phyloP scores from a whole-genome alignment of 2,329 filamentous ascomycete genomes.

The Pochonia chlamydosporia region DNA sequence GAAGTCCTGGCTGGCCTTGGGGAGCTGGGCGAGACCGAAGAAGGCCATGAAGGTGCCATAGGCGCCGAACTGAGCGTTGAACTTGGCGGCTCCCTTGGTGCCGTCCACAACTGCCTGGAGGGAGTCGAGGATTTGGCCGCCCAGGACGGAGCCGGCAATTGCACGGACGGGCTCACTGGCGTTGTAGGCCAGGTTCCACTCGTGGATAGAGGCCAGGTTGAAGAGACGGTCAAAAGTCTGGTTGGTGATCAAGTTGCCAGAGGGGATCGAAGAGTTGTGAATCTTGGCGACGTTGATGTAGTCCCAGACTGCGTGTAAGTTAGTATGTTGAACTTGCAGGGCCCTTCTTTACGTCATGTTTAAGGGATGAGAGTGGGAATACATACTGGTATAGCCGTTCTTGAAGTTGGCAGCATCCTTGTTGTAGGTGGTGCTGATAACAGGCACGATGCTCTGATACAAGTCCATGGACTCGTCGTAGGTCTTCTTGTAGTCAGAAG shows the following conservation, averaged over 20 bases:
- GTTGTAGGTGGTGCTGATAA: constrained; percentile 47
- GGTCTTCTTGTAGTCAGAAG: constrained; percentile 37
- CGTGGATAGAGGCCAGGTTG: constrained; percentile 71
- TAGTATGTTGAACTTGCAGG: neutral
- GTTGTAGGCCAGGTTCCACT: constrained; percentile 82
- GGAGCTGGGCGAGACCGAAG: constrained; percentile 53
- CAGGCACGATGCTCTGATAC: constrained; percentile 47
- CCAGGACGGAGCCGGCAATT: constrained; percentile 52
- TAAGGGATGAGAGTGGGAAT: too few relatives aligned
- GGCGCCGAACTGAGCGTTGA: constrained; percentile 54
- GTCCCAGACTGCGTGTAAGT: constrained; percentile 45
- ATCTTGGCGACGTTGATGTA: constrained; percentile 54
- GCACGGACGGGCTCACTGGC: constrained; percentile 58
- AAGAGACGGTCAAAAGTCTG: constrained; percentile 57
- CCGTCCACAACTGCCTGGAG: constrained; percentile 46
- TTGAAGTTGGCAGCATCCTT: constrained; percentile 44
- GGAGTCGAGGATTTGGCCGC: constrained; percentile 46
- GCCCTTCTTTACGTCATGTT: constrained; percentile 4
- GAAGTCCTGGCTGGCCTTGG: constrained; percentile 54
- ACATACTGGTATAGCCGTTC: constrained; percentile 56
- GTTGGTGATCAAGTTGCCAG: constrained; percentile 52
- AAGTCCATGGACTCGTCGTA: constrained; percentile 53
- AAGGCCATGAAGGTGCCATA: constrained; percentile 59
- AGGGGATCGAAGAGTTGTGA: constrained; percentile 56
- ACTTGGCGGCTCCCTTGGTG: constrained; percentile 26